These are phyloP conservation scores for Cryphonectria carpinicola DNA, from an alignment of 2,329 filamentous ascomycete species.

Conservation along the genomic window DNA sequence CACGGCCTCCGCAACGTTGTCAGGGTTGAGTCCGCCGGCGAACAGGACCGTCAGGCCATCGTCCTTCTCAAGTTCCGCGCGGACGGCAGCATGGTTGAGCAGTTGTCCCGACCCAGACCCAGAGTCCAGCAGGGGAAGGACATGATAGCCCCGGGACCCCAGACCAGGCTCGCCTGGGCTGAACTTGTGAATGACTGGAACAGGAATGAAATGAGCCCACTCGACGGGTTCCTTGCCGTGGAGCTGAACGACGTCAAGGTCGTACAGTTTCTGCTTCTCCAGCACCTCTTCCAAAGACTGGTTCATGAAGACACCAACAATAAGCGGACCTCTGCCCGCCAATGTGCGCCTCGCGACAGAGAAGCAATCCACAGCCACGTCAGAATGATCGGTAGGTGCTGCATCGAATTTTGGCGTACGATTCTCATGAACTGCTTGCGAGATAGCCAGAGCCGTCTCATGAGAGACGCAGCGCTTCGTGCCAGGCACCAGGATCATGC, in stretches of 20 bases:
- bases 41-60: slow-evolving; percentile 74
- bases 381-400: slow-evolving; percentile 33
- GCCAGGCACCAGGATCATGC: slow-evolving; percentile 86
- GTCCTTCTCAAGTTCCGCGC: slow-evolving; percentile 67
- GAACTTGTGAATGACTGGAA: slow-evolving; percentile 89
- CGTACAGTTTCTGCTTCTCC: slow-evolving; percentile 73
- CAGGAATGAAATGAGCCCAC: slow-evolving; percentile 86
- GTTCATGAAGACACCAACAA: slow-evolving; percentile 94
- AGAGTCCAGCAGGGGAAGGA: slow-evolving; percentile 83
- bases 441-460: slow-evolving; percentile 80
- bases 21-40: slow-evolving; percentile 81
- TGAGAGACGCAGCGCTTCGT: slow-evolving; percentile 79
- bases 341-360: slow-evolving; percentile 39
- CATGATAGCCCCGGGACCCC: slow-evolving; percentile 77
- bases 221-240: slow-evolving; percentile 92
- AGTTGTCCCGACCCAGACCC: slow-evolving; percentile 82
- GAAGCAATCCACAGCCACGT: slow-evolving; percentile 70
- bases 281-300: slow-evolving; percentile 85
- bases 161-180: slow-evolving; percentile 75
- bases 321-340: slow-evolving; percentile 64
- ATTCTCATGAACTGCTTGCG: slow-evolving; percentile 68
- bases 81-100: slow-evolving; percentile 73
- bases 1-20: slow-evolving; percentile 74
- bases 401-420: slow-evolving; percentile 20
- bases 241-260: slow-evolving; percentile 87